phyloP scores from a whole-genome alignment of 2,329 filamentous ascomycete genomes.

The Penicillium sp. region DNA sequence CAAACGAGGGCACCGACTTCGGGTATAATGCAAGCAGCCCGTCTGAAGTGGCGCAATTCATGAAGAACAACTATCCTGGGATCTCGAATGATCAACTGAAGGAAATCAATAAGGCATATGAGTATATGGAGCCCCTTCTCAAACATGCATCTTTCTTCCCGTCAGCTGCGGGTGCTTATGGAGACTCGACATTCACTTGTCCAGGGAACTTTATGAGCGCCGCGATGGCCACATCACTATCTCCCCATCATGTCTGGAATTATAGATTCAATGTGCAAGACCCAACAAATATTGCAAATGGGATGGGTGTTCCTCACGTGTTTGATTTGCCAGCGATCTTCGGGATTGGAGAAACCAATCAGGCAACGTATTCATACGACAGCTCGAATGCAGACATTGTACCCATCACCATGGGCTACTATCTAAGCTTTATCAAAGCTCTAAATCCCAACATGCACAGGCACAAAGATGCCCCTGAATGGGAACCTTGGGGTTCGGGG shows the following conservation, averaged over 20 bases:
- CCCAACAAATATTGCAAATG: conserved; percentile 36
- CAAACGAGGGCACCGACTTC: conserved; percentile 45
- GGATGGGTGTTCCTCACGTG: conserved; percentile 41
- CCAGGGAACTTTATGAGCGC: conserved; percentile 45
- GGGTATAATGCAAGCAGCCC: conserved; percentile 50
- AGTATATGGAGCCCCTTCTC: conserved; percentile 36
- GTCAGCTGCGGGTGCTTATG: conserved; percentile 39
- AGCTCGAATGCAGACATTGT: conserved; percentile 28
- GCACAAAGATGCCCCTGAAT: conserved; percentile 19
- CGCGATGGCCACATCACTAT: conserved; percentile 25
- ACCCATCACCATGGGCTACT: conserved; percentile 28
- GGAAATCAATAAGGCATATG: conserved; percentile 54
- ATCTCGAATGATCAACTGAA: conserved; percentile 51
- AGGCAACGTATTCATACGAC: conserved; percentile 28
- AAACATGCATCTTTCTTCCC: conserved; percentile 38
- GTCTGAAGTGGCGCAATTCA: conserved; percentile 52
- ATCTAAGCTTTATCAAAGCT: conserved; percentile 25
- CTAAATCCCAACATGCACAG: conserved; percentile 23
- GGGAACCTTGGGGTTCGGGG: conserved; percentile 18
- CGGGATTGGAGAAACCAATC: conserved; percentile 18
- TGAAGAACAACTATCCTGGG: conserved; percentile 57
- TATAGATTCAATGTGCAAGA: conserved; percentile 51
- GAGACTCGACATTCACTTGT: conserved; percentile 53
- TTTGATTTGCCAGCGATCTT: conserved; percentile 33
- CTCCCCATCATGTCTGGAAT: conserved; percentile 41